Conservation (phyloP, 2,329 filamentous ascomycete species). For the Ophiocordyceps robertsii region DNA sequence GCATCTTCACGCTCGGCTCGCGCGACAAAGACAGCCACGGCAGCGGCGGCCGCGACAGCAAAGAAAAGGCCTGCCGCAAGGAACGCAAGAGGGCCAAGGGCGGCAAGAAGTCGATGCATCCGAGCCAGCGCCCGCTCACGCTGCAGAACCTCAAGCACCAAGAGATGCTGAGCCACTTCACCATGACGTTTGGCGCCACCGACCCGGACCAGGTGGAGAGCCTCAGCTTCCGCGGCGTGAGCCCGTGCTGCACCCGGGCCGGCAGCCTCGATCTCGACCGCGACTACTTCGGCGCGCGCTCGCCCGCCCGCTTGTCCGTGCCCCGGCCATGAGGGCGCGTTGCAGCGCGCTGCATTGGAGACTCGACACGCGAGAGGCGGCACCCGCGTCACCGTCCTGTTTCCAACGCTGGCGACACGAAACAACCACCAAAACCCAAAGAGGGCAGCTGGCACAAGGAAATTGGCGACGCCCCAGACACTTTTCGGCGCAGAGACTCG, state of each 20-base stretch:
- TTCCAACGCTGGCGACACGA: too few species aligned
- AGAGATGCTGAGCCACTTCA: conserved; percentile 31
- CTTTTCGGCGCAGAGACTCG: too few species aligned
- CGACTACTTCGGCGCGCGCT: conserved; percentile 1
- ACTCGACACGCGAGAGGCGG: too few species aligned
- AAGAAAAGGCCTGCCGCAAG: neutral
- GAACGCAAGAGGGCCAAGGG: neutral
- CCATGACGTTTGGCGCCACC: conserved; percentile 29
- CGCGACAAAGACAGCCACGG: conserved; percentile 9
- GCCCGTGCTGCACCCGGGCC: conserved; percentile 28
- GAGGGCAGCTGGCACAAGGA: too few species aligned
- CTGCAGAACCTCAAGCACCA: conserved; percentile 32
- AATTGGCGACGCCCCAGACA: too few species aligned
- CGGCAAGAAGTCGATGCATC: conserved; percentile 21
- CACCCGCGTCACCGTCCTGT: too few species aligned
- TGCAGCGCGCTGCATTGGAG: too few species aligned
- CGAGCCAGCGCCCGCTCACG: conserved; percentile 30
- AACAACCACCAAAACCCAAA: too few species aligned
- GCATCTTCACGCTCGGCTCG: conserved; percentile 17
- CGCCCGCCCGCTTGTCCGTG: neutral
- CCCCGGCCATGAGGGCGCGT: too few species aligned
- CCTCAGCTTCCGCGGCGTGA: conserved; percentile 23
- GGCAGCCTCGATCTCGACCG: conserved; percentile 20
- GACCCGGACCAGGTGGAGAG: conserved; percentile 18
- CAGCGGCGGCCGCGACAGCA: conserved; percentile 3